Evolutionary conservation across 768 basidiomycete species (phyloP).

Genomic region (Lentinula sp.): DNA sequence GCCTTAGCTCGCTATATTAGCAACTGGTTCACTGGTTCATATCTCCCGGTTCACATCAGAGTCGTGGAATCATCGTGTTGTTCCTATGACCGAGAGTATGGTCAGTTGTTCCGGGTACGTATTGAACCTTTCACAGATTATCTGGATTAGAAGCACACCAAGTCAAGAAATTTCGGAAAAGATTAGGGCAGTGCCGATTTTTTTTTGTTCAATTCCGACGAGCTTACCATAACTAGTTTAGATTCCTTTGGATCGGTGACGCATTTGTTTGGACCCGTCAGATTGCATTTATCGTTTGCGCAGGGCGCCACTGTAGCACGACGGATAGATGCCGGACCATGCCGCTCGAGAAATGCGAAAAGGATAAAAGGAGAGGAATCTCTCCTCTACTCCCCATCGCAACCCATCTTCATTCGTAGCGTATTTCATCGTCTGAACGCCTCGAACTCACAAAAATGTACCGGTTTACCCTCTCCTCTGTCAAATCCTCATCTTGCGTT

Average conservation of each 20-base stretch:
- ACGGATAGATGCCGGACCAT: neutral
- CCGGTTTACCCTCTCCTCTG: neutral
- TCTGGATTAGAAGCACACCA: neutral
- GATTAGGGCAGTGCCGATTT: neutral
- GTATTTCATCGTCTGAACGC: neutral
- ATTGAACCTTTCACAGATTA: conserved; percentile 5
- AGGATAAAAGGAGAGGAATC: neutral
- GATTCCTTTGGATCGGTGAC: neutral
- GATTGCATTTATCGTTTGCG: neutral
- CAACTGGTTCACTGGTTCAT: neutral
- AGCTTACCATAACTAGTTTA: neutral
- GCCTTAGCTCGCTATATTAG: neutral
- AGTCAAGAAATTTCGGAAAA: neutral
- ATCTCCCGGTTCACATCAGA: conserved; percentile 5
- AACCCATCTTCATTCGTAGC: neutral
- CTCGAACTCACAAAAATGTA: neutral
- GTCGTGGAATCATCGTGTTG: conserved; percentile 21
- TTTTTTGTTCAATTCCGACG: neutral
- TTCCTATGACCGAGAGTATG: conserved; percentile 22
- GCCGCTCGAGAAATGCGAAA: neutral
- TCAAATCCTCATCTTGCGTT: neutral
- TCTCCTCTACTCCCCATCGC: neutral
- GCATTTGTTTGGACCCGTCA: neutral
- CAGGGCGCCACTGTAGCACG: neutral
- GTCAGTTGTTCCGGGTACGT: neutral